These are phyloP conservation scores for Aspergillus leporis DNA, from an alignment of 495 filamentous ascomycete species.

Conservation along the genomic window DNA sequence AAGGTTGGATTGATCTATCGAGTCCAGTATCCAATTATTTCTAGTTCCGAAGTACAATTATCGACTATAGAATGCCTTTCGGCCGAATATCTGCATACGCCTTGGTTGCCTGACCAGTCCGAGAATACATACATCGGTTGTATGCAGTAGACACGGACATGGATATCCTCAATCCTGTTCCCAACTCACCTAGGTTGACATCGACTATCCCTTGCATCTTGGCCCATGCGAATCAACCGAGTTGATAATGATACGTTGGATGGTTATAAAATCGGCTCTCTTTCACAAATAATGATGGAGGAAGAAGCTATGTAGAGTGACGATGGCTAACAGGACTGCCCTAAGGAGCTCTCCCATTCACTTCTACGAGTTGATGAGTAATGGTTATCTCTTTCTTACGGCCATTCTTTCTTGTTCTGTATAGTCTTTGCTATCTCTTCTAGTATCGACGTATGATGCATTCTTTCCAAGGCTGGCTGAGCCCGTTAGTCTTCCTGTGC, in stretches of 20 bases:
- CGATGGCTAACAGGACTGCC: not conserved
- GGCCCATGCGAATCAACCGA: not conserved
- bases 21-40: too few relatives aligned
- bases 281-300: too few relatives aligned
- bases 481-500: conserved; percentile 11
- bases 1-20: too few relatives aligned
- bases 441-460: not conserved
- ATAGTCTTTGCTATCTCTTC: too few relatives aligned
- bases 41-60: too few relatives aligned
- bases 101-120: not conserved
- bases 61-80: not conserved
- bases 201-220: not conserved
- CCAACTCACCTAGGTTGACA: not conserved
- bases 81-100: too few relatives aligned
- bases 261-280: too few relatives aligned
- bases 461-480: not conserved
- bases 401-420: not conserved
- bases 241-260: too few relatives aligned
- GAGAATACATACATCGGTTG: not conserved
- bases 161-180: not conserved
- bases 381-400: not conserved
- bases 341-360: not conserved
- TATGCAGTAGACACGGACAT: too few relatives aligned
- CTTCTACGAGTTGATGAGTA: not conserved
- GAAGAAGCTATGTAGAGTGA: too few relatives aligned